These are phyloP conservation scores for Trichoderma oligosporum DNA, from an alignment of 2,329 filamentous ascomycete species.

Conservation along the genomic window DNA sequence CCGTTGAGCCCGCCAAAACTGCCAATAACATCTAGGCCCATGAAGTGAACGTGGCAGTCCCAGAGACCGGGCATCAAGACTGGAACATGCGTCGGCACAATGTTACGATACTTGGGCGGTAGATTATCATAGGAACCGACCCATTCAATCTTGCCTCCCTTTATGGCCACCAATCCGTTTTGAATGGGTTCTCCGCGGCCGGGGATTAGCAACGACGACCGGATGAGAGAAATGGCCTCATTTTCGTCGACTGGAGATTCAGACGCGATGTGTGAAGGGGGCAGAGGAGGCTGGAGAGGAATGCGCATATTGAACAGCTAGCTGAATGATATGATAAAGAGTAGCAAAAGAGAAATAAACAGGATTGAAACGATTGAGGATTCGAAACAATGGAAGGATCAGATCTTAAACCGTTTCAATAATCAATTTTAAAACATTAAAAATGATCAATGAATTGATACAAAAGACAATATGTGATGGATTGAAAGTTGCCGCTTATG, in stretches of 20 bases:
- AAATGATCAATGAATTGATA: background rate
- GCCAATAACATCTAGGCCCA: slow-evolving; percentile 30
- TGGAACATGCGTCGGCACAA: slow-evolving; percentile 37
- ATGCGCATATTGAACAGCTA: slow-evolving; percentile 21
- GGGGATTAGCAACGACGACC: slow-evolving; percentile 35
- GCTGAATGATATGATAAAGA: background rate
- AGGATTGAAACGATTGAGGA: too few species aligned
- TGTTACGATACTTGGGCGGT: slow-evolving; percentile 21
- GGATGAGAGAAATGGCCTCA: slow-evolving; percentile 25
- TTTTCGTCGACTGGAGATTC: slow-evolving; percentile 12
- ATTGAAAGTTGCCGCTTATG: background rate
- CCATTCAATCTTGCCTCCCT: slow-evolving; percentile 38
- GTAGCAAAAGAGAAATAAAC: too few species aligned
- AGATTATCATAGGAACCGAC: slow-evolving; percentile 27
- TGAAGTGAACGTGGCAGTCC: slow-evolving; percentile 50
- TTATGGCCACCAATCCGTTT: slow-evolving; percentile 36
- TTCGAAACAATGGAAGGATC: too few species aligned
- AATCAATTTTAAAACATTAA: background rate
- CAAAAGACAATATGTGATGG: background rate
- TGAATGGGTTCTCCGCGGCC: slow-evolving; percentile 35
- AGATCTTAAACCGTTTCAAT: background rate
- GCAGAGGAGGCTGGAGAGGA: slow-evolving; percentile 9
- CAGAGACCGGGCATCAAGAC: slow-evolving; percentile 51
- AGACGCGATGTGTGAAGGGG: slow-evolving; percentile 14
- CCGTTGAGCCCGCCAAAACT: background rate